phyloP scores from a whole-genome alignment of 148 eudicot genomes.

The Suaeda aralocaspica region DNA sequence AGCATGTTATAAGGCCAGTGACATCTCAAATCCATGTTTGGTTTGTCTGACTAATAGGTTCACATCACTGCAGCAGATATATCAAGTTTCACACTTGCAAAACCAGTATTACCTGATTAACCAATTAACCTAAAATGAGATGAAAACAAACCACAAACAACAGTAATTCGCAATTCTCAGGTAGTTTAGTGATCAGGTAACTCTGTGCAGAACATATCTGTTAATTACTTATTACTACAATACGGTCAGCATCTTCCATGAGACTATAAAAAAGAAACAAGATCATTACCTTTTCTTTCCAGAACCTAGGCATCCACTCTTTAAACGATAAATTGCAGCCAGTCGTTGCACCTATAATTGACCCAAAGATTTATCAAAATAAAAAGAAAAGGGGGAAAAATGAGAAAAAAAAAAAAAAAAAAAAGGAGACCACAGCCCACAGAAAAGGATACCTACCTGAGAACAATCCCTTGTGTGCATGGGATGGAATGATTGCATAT shows the following conservation, averaged over 20 bases:
- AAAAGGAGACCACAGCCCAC: background rate
- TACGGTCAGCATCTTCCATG: background rate
- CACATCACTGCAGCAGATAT: background rate
- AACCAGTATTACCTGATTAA: too few species aligned
- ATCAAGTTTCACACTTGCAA: background rate
- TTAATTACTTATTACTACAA: background rate
- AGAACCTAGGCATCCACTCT: constrained; percentile 63
- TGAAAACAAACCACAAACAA: too few species aligned
- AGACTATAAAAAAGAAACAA: background rate
- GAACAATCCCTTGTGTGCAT: constrained; percentile 86
- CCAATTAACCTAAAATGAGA: too few species aligned
- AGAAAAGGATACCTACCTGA: constrained; percentile 44
- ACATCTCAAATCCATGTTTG: background rate
- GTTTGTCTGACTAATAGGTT: background rate
- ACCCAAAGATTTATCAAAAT: background rate
- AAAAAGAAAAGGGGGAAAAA: too few species aligned
- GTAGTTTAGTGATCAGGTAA: too few species aligned
- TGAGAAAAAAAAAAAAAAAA: background rate
- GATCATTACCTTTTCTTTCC: constrained; percentile 74
- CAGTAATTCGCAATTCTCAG: too few species aligned
- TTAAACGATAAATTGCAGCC: constrained; percentile 77
- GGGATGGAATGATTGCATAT: constrained; percentile 64
- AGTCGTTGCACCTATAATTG: constrained; percentile 63
- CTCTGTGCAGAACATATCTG: too few species aligned
- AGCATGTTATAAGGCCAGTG: background rate